These are phyloP conservation scores for Lasiosphaeria ovina DNA, from an alignment of 495 filamentous ascomycete genomes.

Conservation along the genomic window DNA sequence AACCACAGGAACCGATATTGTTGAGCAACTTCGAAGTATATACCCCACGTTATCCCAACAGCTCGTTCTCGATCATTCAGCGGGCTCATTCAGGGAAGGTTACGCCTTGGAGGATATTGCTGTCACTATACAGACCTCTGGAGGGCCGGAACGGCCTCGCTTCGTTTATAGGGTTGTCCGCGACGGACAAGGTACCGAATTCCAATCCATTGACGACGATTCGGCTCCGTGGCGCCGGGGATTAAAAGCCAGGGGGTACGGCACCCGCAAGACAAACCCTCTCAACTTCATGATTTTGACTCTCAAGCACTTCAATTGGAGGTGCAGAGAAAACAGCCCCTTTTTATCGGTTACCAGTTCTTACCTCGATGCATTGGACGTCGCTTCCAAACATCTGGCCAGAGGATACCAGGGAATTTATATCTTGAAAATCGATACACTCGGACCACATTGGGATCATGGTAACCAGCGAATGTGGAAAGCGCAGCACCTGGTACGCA, in stretches of 20 bases:
- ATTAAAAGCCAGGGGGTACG: slow-evolving; percentile 6
- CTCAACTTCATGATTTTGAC: slow-evolving; percentile 5
- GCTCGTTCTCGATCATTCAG: too few species aligned
- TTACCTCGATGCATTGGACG: neutral
- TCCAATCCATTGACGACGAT: slow-evolving; percentile 1
- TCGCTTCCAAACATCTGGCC: neutral
- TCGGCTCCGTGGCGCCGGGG: neutral
- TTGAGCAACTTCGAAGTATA: too few species aligned
- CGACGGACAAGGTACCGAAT: neutral
- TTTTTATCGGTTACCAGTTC: slow-evolving; percentile 3
- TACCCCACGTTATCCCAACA: too few species aligned
- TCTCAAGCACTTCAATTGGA: slow-evolving; percentile 2
- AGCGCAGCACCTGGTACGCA: neutral
- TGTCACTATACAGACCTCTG: neutral
- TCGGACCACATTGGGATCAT: neutral
- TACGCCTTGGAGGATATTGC: neutral
- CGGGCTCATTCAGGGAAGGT: too few species aligned
- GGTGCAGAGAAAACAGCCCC: slow-evolving; percentile 2
- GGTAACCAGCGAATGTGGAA: neutral
- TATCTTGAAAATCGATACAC: neutral
- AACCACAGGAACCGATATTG: too few species aligned
- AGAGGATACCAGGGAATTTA: neutral
- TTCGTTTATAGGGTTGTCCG: neutral
- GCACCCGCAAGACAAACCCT: neutral
- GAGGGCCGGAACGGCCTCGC: neutral